Base-by-base conservation (phyloP, 2,329 filamentous ascomycete species). In the Coccinonectria pachysandricola region DNA sequence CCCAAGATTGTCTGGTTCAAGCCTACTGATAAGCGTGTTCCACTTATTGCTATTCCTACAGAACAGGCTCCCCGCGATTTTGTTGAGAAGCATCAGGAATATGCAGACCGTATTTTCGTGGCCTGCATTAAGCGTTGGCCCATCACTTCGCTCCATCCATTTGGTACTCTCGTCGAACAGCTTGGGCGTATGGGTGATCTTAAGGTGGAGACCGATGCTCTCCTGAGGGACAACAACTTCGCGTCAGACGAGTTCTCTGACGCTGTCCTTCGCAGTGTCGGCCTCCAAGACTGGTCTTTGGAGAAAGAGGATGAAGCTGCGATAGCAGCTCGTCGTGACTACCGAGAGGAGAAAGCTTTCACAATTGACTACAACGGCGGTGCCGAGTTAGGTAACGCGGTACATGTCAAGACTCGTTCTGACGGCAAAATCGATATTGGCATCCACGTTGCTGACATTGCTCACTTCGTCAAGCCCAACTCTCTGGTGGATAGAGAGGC, bases 1-100 rank as follows among this genome's bases (percentile, higher is more conserved):
- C 91, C 91, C 37, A 98, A 98, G 75, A 98, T 98, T 59, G 91
- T 98, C 21, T 98, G 91, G 91, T 98, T 98, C 66, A 98, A 98
- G 68, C 91, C 91, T 32, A 98, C 91, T 1, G 91, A 98, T 61
- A 96, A 98, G 72, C 85, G 91, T 50, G 91, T 98, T 24, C 91
- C 91, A 25, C 68, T 98, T 40, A 98, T 98, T 56, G 91, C 91
- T 28, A 98, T 98, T 39, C 91, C 91, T 2, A 98, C 91, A 3
- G 91, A 98, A 56, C 91, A 98, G 60, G 91, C 91, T 7, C 91
- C 91, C 12, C 80, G 86, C 18, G 91, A 96, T 59, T 98, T 98
- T 47, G 91, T 98, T 15, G 91, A 98, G 64, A 94, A 91, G 58
- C 91, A 98, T 55, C 85, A 94, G 55, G 85, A 95, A 15, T 98